Base-by-base conservation (phyloP, 2,329 filamentous ascomycete species). In the Camptophora hylomeconis region DNA sequence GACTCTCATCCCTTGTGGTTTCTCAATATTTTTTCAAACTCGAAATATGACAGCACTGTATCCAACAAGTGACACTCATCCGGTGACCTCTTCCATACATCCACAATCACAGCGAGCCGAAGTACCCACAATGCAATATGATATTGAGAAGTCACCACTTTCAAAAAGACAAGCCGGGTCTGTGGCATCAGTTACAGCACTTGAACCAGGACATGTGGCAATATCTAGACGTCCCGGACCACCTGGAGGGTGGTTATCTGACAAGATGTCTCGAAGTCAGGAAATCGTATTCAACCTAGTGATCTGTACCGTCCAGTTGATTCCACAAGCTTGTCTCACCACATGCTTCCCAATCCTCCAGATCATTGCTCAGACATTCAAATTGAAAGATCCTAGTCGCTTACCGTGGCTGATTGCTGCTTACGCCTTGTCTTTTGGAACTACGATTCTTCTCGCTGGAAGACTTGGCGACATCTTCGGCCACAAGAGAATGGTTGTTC, bases 281-380 rank as follows among this genome's bases (percentile, higher is more conserved):
- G 39, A 42, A 26, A 30, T 38, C 3, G 21, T 57, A 7, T 61
- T 66, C 28, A 51, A 66, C 13, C 37, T 41, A 5, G 45, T 59
- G 17, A 52, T 65, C 31, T 65, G 61, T 41, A 51, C 59, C 43
- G 54, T 61, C 3, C 58, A 65, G 38, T 49, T 67, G 26, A 44
- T 50, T 12, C 44, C 45, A 10, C 46, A 59, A 39, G 49, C 46
- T 2, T 51, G 47, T 13, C 40, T 60, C 14, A 45, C 48, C 6
- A 49, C 50, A 25, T 46, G 46, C 12, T 40, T 63, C 7, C 51
- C 52, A 5, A 53, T 56, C 2, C 47, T 64, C 14, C 54, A 61
- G 25, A 49, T 61, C 29, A 66, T 69, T 37, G 60, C 53, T 10
- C 36, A 48, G 11, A 53, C 52, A 18, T 57, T 68, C 20, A 50